phyloP scores from a whole-genome alignment of 2,329 filamentous ascomycete genomes.

The Botrytis pseudocinerea region DNA sequence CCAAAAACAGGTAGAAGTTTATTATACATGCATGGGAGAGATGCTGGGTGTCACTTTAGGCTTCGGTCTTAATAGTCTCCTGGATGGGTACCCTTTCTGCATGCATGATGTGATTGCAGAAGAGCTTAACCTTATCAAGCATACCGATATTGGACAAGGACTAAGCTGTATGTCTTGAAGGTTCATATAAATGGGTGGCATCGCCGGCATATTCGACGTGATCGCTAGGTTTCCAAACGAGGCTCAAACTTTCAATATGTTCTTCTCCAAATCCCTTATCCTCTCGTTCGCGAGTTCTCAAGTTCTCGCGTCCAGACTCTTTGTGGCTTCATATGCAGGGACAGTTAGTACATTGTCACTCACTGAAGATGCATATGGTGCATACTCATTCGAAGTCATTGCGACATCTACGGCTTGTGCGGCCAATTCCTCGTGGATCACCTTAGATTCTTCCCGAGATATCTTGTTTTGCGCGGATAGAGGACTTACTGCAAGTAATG shows the following conservation, averaged over 20 bases:
- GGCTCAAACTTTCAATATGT: conserved; percentile 5
- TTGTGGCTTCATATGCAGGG: conserved; percentile 6
- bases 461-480: conserved; percentile 9
- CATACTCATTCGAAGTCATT: background rate
- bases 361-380: background rate
- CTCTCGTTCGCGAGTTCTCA: background rate
- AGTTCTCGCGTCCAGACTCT: conserved; percentile 2
- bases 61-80: background rate
- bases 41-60: background rate
- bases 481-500: background rate
- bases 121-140: background rate
- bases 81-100: background rate
- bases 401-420: conserved; percentile 2
- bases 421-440: conserved; percentile 7
- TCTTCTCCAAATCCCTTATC: background rate
- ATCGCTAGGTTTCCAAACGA: background rate
- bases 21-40: background rate
- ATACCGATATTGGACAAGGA: background rate
- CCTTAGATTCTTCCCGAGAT: background rate
- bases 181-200: background rate
- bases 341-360: background rate
- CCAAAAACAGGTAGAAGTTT: background rate
- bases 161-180: background rate
- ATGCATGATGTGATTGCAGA: background rate
- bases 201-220: background rate